These are phyloP conservation scores for Spatholobus suberectus DNA, from an alignment of 306 rosid species.

Conservation along the genomic window DNA sequence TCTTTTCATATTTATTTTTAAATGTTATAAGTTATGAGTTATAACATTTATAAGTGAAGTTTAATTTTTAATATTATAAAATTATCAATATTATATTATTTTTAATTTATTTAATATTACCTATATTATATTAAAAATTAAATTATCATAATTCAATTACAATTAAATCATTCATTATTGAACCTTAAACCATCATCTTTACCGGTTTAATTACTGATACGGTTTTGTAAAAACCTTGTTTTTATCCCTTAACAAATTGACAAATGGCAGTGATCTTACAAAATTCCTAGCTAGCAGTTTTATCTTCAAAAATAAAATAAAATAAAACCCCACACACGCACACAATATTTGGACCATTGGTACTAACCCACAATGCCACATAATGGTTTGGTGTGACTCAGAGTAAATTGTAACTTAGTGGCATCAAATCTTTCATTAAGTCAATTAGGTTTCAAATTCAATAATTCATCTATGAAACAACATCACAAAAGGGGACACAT, in stretches of 20 bases:
- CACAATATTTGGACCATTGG: neutral
- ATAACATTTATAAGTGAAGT: neutral
- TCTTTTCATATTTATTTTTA: neutral
- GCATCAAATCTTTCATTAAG: neutral
- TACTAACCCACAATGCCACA: constrained; percentile 5
- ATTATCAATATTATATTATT: neutral
- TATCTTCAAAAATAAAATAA: neutral
- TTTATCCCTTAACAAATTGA: neutral
- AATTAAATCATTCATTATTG: too few species aligned
- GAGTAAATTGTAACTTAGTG: neutral
- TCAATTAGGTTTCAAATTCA: neutral
- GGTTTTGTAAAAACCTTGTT: neutral
- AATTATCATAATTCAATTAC: neutral
- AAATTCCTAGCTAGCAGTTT: neutral
- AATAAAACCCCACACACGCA: neutral
- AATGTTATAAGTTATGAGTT: neutral
- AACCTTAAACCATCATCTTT: neutral
- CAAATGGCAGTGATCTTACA: neutral
- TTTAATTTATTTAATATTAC: neutral
- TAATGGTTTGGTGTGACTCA: neutral
- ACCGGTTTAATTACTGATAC: neutral
- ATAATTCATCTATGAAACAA: neutral
- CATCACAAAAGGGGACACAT: neutral
- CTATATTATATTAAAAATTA: neutral
- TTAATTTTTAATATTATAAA: neutral